Base-by-base conservation (phyloP, 163 green algal genomes). In the Coccomyxa subellipsoidea region DNA sequence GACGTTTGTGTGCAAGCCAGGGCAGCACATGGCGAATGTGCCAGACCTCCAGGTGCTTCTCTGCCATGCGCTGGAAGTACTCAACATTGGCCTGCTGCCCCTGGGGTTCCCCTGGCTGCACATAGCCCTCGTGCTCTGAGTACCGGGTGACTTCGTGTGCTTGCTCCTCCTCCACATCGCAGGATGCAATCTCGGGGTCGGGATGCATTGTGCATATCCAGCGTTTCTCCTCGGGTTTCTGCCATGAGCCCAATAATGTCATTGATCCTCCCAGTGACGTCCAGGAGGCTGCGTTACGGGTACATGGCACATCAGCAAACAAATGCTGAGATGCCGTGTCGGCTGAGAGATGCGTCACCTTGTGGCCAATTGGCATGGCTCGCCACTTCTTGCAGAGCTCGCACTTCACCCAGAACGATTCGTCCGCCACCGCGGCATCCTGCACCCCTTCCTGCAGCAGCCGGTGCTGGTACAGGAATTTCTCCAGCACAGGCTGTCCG, bases 371-470 rank as follows among this genome's bases (percentile, higher is more conserved):
- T 4, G 89, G 90, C 47, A 97, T 59, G n/a, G 34, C 54, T 5
- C 93, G 81, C 92, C 91, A 97, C 82, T 90, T 93, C n/a, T 82
- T 69, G 85, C 93, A 97, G 34, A 87, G 38, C 15, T 97, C 93
- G 53, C 93, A 97, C 71, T 90, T 73, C 39, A 91, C 86, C 85
- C 88, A 95, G 5, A 85, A 8, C 21, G 82, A 37, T 47, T 54
- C 77, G 7, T 1, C 81, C 39, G 32, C 69, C 34, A 21, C 15
- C 47, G 0, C 47, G 15, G 21, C 4, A 27, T 59, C 47, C 15
- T 7, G 3, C 47, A 27, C 47, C 47, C 47, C 47, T 59, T 12
- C 47, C 47, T 59, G 47, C 47, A 59, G 47, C 47, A 59, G 47
- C 47, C 47, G 47, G 23, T 59, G 47, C 5, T 59, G 47, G 5